These are phyloP conservation scores for Houttuynia cordata DNA, from an alignment of 164 flowering plant genomes.

Conservation along the genomic window DNA sequence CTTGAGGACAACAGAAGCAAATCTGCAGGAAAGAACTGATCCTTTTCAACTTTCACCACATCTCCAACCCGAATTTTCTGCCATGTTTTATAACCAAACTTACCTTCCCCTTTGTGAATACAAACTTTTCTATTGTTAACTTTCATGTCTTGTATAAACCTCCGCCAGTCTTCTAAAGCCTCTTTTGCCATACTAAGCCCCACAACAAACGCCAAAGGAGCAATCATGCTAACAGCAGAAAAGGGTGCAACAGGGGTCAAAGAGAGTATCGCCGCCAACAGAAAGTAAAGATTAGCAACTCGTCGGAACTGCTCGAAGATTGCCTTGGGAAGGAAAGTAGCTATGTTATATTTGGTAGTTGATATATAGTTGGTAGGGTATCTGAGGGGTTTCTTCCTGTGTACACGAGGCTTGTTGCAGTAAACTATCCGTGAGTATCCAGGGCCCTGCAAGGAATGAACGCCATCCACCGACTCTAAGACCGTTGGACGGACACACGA, in stretches of 20 bases:
- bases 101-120: constrained; percentile 41
- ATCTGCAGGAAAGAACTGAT: constrained; percentile 69
- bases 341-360: constrained; percentile 74
- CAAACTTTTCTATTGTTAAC: constrained; percentile 37
- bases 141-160: constrained; percentile 46
- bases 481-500: constrained; percentile 25
- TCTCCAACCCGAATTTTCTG: constrained; percentile 54
- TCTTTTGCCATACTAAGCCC: constrained; percentile 96
- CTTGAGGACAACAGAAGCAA: constrained; percentile 58
- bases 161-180: constrained; percentile 85
- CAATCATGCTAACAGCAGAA: constrained; percentile 77
- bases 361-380: constrained; percentile 70
- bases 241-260: constrained; percentile 68
- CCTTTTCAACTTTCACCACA: constrained; percentile 52
- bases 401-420: constrained; percentile 68
- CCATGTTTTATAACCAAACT: constrained; percentile 38
- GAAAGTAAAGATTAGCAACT: constrained; percentile 95
- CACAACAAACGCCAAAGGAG: constrained; percentile 83
- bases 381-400: constrained; percentile 41
- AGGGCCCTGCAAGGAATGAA: constrained; percentile 47
- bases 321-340: constrained; percentile 85
- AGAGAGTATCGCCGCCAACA: constrained; percentile 64
- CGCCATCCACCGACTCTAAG: constrained; percentile 22
- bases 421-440: constrained; percentile 62
- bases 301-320: constrained; percentile 88